Percentiles rank a stretch among this genome's conserved stretches.
These are phyloP conservation scores for Candida endomychidarum DNA, from an alignment of 805 yeast species.

Conservation along the genomic window DNA sequence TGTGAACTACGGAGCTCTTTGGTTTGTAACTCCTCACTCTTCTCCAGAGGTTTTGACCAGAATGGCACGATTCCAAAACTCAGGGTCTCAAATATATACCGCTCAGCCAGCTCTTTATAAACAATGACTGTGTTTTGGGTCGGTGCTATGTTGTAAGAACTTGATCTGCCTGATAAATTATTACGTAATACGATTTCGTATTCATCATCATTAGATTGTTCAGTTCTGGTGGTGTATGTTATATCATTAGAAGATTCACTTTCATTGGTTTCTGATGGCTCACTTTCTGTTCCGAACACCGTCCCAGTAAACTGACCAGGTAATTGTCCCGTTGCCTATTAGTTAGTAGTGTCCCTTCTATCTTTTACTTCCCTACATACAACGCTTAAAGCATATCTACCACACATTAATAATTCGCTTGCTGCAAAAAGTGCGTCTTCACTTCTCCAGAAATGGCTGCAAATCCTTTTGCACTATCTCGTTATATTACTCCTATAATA, in stretches of 20 bases:
- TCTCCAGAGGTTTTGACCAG: constrained; percentile 53
- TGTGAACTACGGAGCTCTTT: constrained; percentile 35
- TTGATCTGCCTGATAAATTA: constrained; percentile 19
- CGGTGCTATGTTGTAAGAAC: constrained; percentile 64
- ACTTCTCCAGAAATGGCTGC: too few relatives aligned
- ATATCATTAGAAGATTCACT: constrained; percentile 5
- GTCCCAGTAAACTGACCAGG: constrained; percentile 28
- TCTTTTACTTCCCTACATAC: constrained; percentile 17
- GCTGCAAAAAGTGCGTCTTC: neutral
- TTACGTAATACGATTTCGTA: constrained; percentile 9
- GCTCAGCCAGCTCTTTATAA: constrained; percentile 17
- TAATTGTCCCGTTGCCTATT: constrained; percentile 25
- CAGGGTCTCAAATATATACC: constrained; percentile 51
- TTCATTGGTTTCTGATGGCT: constrained; percentile 3
- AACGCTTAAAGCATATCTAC: constrained; percentile 53
- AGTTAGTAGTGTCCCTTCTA: constrained; percentile 6
- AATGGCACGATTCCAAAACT: constrained; percentile 78
- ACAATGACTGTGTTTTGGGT: constrained; percentile 49
- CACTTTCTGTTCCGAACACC: constrained; percentile 14
- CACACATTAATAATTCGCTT: constrained; percentile 65
- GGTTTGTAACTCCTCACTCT: constrained; percentile 20
- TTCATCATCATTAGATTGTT: neutral
- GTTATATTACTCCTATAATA: too few relatives aligned
- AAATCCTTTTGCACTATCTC: neutral
- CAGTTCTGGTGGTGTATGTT: constrained; percentile 1